Percentiles rank a stretch among this genome's conserved stretches.
These are phyloP conservation scores for Tetrahymena thermophila DNA, from an alignment of 73 alveolate species.

Conservation along the genomic window DNA sequence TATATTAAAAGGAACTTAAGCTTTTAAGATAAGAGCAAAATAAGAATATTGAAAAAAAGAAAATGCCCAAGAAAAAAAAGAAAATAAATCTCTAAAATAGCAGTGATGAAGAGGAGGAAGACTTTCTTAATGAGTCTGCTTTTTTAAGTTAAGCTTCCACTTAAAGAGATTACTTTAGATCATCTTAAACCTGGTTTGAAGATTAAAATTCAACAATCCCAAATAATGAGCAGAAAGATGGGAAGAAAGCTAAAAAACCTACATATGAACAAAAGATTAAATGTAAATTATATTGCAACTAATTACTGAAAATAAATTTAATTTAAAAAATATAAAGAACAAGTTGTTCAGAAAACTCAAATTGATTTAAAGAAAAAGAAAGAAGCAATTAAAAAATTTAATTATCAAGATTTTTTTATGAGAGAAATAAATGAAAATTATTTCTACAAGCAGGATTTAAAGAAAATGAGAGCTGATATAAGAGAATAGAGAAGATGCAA, in stretches of 20 bases:
- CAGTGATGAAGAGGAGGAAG: neutral
- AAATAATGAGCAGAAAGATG: neutral
- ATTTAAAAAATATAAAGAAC: neutral
- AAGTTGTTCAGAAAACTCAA: neutral
- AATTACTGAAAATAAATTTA: neutral
- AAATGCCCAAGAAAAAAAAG: neutral
- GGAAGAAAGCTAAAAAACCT: neutral
- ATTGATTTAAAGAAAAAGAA: neutral
- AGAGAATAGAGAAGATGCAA: neutral
- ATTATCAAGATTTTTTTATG: neutral
- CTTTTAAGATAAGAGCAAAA: neutral
- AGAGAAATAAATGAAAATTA: neutral
- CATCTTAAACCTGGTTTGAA: neutral
- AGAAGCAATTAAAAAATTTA: neutral
- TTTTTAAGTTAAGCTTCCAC: neutral
- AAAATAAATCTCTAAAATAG: neutral
- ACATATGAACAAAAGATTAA: neutral
- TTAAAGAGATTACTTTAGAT: neutral
- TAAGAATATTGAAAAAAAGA: neutral
- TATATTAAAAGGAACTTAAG: neutral
- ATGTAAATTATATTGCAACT: neutral
- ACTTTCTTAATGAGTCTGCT: neutral
- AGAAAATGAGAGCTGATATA: neutral
- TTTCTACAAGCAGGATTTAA: neutral
- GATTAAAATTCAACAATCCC: neutral